phyloP scores from a whole-genome alignment of 306 rosid species.

The Quercus cerris region DNA sequence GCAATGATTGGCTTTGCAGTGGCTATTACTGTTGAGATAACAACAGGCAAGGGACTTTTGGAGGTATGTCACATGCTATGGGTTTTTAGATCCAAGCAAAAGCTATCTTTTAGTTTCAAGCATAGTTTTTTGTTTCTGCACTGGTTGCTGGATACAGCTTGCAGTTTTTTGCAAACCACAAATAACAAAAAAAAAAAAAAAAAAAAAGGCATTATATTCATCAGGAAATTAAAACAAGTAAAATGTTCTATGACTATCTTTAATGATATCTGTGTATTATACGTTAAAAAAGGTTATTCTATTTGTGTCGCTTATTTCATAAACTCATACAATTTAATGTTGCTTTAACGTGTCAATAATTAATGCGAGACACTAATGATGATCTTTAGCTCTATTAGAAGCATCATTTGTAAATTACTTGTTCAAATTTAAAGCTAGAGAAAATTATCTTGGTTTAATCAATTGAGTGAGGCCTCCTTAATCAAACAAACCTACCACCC shows the following conservation, averaged over 20 bases:
- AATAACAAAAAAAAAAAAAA: background rate
- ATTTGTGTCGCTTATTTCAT: background rate
- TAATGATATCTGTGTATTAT: background rate
- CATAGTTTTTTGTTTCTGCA: slow-evolving; percentile 18
- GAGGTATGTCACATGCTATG: slow-evolving; percentile 50
- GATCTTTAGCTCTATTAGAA: background rate
- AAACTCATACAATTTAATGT: background rate
- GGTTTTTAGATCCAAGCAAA: background rate
- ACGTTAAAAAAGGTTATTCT: background rate
- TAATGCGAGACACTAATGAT: background rate
- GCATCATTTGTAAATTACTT: background rate
- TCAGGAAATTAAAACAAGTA: background rate
- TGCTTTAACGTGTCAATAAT: background rate
- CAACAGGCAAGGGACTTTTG: slow-evolving; percentile 85
- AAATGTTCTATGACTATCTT: background rate
- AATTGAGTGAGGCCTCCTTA: background rate
- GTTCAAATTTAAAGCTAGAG: background rate
- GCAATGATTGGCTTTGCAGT: slow-evolving; percentile 90
- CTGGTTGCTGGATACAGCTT: background rate
- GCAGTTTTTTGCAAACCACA: background rate
- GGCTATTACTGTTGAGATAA: slow-evolving; percentile 71
- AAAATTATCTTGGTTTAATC: background rate
- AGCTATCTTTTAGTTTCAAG: background rate
- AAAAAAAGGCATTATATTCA: background rate
- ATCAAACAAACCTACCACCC: background rate